Conservation (phyloP, 1,284 basidiomycete genomes). For the Ustilago sp. region DNA sequence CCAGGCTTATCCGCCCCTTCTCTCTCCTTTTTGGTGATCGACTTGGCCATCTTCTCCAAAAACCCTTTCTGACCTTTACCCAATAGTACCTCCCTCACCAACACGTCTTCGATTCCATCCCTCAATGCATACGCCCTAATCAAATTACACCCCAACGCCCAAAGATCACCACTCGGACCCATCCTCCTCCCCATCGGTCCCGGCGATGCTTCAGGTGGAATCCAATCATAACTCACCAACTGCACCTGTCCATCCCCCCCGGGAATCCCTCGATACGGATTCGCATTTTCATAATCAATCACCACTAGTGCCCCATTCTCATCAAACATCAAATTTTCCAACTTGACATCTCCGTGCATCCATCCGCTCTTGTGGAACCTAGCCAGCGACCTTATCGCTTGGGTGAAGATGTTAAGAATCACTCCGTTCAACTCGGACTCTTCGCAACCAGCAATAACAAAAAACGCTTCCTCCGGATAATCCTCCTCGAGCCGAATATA, state of each 20-base stretch:
- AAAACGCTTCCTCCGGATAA: constrained; percentile 68
- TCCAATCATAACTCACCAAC: constrained; percentile 66
- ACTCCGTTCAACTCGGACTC: constrained; percentile 63
- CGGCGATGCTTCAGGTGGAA: constrained; percentile 62
- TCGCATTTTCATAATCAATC: constrained; percentile 68
- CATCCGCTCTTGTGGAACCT: constrained; percentile 64
- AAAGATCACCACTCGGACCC: constrained; percentile 65
- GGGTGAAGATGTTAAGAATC: constrained; percentile 58
- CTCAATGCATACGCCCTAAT: constrained; percentile 65
- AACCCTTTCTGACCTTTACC: constrained; percentile 57
- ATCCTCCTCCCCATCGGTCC: constrained; percentile 60
- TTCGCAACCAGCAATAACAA: constrained; percentile 66
- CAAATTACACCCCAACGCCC: constrained; percentile 65
- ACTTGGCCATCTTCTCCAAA: constrained; percentile 40
- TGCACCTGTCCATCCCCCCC: constrained; percentile 63
- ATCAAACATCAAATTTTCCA: constrained; percentile 68
- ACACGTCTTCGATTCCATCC: constrained; percentile 60
- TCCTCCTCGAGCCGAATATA: constrained; percentile 66
- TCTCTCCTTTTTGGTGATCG: constrained; percentile 29
- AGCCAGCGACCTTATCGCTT: constrained; percentile 56
- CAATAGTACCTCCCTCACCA: constrained; percentile 58
- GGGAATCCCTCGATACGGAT: constrained; percentile 63
- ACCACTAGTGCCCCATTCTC: constrained; percentile 55
- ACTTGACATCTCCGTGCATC: constrained; percentile 68
- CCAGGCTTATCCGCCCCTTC: background rate